These are phyloP conservation scores for Claviceps pazoutovae DNA, from an alignment of 2,329 filamentous ascomycete species.

Conservation along the genomic window DNA sequence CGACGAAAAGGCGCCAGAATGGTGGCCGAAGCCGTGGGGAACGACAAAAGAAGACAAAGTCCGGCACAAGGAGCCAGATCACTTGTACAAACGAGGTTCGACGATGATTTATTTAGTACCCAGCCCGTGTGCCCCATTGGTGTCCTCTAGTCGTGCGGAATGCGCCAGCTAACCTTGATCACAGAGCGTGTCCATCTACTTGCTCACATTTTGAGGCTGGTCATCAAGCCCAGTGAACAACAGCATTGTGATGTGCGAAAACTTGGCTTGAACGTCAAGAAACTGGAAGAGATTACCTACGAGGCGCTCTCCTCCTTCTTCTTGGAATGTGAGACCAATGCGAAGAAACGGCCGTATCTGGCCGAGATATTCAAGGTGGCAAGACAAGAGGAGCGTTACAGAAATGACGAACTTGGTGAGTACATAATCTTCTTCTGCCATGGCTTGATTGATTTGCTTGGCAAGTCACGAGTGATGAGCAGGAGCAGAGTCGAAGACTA, in stretches of 20 bases:
- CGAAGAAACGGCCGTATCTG: constrained; percentile 39
- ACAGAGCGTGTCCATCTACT: constrained; percentile 46
- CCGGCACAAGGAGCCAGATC: constrained; percentile 60
- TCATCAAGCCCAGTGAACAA: constrained; percentile 34
- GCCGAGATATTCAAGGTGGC: constrained; percentile 51
- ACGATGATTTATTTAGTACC: neutral
- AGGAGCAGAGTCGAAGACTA: neutral
- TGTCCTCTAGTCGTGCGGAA: neutral
- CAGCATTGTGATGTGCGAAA: constrained; percentile 40
- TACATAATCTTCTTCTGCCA: neutral
- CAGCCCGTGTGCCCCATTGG: neutral
- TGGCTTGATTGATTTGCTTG: neutral
- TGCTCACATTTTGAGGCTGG: constrained; percentile 44
- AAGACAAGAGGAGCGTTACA: constrained; percentile 39
- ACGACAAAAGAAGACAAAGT: constrained; percentile 38
- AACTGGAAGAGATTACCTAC: constrained; percentile 43
- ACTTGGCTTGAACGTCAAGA: constrained; percentile 36
- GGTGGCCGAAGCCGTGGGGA: constrained; percentile 50
- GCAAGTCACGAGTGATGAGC: neutral
- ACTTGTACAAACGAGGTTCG: constrained; percentile 53
- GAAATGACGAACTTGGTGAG: constrained; percentile 43
- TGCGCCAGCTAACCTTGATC: neutral
- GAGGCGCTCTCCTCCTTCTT: constrained; percentile 47
- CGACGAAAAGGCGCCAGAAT: constrained; percentile 47
- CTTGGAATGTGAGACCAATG: constrained; percentile 40